Conservation (phyloP, 78 protist species). For the Tieghemostelium lacteum region DNA sequence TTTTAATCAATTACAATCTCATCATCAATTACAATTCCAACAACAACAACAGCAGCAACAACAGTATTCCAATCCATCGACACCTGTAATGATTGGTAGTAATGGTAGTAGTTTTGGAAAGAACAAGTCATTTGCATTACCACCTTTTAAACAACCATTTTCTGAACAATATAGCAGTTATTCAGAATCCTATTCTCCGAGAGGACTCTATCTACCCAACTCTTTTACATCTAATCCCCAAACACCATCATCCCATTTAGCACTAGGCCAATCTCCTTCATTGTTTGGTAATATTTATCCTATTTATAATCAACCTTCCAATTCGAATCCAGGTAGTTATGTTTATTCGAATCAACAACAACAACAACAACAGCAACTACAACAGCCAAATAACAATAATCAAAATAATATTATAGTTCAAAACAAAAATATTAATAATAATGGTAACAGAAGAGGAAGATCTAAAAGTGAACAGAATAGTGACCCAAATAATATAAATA, state of each 20-base stretch:
- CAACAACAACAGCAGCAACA: slow-evolving; percentile 15
- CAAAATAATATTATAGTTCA: neutral
- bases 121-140: neutral
- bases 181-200: slow-evolving; percentile 64
- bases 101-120: neutral
- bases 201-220: neutral
- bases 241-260: slow-evolving; percentile 8
- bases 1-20: slow-evolving; percentile 2
- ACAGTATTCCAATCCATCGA: slow-evolving; percentile 1
- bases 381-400: neutral
- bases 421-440: neutral
- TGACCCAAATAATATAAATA: neutral
- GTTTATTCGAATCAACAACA: neutral
- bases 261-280: slow-evolving; percentile 73
- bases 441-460: neutral
- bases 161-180: neutral
- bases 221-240: neutral
- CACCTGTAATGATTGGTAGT: slow-evolving; percentile 3
- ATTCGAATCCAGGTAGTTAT: neutral
- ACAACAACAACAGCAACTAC: slow-evolving; percentile 14
- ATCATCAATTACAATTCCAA: neutral
- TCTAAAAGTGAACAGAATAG: neutral
- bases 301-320: slow-evolving; percentile 14
- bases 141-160: slow-evolving; percentile 15
- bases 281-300: slow-evolving; percentile 55